Base-by-base conservation (phyloP, 768 basidiomycete genomes). In the Suillus subalutaceus region DNA sequence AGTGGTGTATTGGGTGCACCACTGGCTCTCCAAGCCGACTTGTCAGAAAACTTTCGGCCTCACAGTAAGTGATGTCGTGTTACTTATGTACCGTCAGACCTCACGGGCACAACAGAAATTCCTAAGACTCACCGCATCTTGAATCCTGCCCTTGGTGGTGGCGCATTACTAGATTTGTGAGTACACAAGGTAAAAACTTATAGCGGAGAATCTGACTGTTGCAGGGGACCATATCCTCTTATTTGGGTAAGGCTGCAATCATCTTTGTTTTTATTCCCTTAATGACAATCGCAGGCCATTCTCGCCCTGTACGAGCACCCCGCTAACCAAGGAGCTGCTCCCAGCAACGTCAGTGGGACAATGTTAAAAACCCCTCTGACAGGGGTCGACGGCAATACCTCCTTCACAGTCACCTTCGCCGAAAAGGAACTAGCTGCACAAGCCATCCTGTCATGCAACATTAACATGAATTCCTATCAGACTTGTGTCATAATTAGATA, bases 101-200 rank as follows among this genome's bases (percentile, higher is more conserved):
- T 44, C 12, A 62, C 63, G 67, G 1, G 10, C 41, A 26, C 30
- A 44, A 37, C 64, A 92, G 92, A 89, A 69, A 78, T 89, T 52
- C 88, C 91, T 0, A 80, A 78, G 65, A 90, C 87, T 0, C 88
- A 93, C 78, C 81, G 94, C 63, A 91, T 96, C 67, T 75, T 96
- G 65, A 87, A 95, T 71, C 93, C 94, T 4, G 75, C 77, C 23
- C 83, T 97, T 5, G 94, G 91, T 32, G 94, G 94, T 12, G 94
- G 94, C 0, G 92, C 88, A 15, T 73, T 97, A 37, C 84, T 97
- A 26, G 94, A 96, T 74, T 83, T 96, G 91, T 93, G 69, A 77
- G 90, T 78, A 9, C 20, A 55, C 18, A 32, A 57, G 59, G 59
- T 52, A n/a, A 52, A 37, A 30, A 50, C 30, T 41, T 23, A 52